Percentiles rank a stretch among this genome's conserved stretches.
Conservation (phyloP, 441 rosid genomes). For the Melastoma candidum region DNA sequence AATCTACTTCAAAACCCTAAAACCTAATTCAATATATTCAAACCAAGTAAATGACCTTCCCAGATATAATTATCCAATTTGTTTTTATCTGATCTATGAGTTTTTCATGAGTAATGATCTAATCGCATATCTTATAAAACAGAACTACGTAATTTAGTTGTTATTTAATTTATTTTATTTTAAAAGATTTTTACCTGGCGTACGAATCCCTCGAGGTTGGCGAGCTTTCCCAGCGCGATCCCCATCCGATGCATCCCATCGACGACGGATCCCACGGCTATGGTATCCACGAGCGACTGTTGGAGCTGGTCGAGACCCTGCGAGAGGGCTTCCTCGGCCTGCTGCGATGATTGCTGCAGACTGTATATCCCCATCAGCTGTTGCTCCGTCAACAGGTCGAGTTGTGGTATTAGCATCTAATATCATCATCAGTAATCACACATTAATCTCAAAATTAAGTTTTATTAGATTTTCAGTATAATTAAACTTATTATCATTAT, state of each 20-base stretch:
- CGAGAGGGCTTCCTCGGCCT: slow-evolving; percentile 70
- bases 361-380: slow-evolving; percentile 64
- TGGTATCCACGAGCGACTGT: slow-evolving; percentile 51
- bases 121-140: too few relatives aligned
- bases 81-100: too few relatives aligned
- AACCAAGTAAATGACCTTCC: too few relatives aligned
- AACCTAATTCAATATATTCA: too few relatives aligned
- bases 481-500: too few relatives aligned
- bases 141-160: not conserved
- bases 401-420: slow-evolving; percentile 54
- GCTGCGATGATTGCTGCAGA: slow-evolving; percentile 62
- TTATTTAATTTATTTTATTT: too few relatives aligned
- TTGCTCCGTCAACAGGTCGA: slow-evolving; percentile 61
- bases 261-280: slow-evolving; percentile 28
- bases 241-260: slow-evolving; percentile 77
- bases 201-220: slow-evolving; percentile 61
- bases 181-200: slow-evolving; percentile 40
- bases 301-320: slow-evolving; percentile 72
- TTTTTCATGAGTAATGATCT: too few relatives aligned
- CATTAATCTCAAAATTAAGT: too few relatives aligned
- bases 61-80: too few relatives aligned
- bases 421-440: too few relatives aligned
- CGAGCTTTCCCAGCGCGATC: slow-evolving; percentile 51
- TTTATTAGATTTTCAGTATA: too few relatives aligned
- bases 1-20: too few relatives aligned